Base-by-base conservation (phyloP, 2,329 filamentous ascomycete genomes). In the Hirsutella minnesotensis region DNA sequence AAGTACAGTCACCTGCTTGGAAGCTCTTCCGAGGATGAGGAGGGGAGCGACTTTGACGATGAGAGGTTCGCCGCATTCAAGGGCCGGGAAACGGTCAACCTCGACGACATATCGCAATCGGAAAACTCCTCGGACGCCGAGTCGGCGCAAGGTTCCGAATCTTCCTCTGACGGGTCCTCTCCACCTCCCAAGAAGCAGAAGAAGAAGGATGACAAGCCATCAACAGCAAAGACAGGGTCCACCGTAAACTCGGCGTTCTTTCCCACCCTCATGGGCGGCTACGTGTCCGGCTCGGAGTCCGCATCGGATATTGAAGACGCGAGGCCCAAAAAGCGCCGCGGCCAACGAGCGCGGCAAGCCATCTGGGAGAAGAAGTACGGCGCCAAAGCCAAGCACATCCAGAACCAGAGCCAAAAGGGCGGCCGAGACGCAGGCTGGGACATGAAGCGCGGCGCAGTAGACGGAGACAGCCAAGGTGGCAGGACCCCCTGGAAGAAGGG, bases 321-420 rank as follows among this genome's bases (percentile, higher is more conserved):
- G 5, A 68, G 68, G 1, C 62, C 70, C 0, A 77, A 77, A 52
- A 89, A 88, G 62, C 89, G 90, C 53, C 72, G 83, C 19, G 86
- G 86, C 3, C 86, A 94, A 62, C 74, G 79, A 36, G 83, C 82
- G n/a, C 76, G 86, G 9, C 83, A 85, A 56, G 76, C 79, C 20
- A 83, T 92, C 45, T 84, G 79, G 68, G 85, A 90, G 65, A 81
- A 86, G 65, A 90, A 89, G 56, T 90, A 73, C 58, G 84, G 84
- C 40, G 68, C 72, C 13, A 71, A 74, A 47, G 86, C 86, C 1
- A 83, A 80, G 51, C 84, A 88, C 54, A 59, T 79, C 36, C 67
- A 69, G 45, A 58, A 61, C 49, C 51, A 66, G 61, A 45, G 52
- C 52, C 59, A 52, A 38, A 43, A 55, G 45, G 48, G 53, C 10